phyloP scores from a whole-genome alignment of 2,329 filamentous ascomycete genomes.

The Orbilia ellipsospora region DNA sequence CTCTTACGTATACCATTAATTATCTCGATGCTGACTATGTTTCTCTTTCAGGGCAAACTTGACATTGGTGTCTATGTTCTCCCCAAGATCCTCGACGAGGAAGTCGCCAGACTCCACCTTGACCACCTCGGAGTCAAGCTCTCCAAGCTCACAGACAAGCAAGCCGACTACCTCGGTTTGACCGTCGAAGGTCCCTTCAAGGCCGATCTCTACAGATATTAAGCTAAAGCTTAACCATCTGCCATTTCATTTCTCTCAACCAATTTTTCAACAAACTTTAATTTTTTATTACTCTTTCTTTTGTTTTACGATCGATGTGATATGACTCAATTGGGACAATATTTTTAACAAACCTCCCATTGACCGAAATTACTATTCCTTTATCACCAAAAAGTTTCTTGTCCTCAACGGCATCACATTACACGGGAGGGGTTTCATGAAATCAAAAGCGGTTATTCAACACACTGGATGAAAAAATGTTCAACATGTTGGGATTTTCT shows the following conservation, averaged over 20 bases:
- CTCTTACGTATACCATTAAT: neutral
- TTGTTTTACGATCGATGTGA: constrained; percentile 55
- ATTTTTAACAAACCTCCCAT: constrained; percentile 1
- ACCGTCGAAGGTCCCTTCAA: constrained; percentile 92
- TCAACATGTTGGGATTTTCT: constrained; percentile 55
- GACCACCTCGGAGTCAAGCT: constrained; percentile 88
- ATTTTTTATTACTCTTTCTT: constrained; percentile 54
- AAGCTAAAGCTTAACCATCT: constrained; percentile 61
- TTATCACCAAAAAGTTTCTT: constrained; percentile 54
- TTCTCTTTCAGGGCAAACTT: constrained; percentile 73
- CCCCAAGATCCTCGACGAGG: constrained; percentile 99
- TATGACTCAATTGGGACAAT: constrained; percentile 29
- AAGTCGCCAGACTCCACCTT: constrained; percentile 94
- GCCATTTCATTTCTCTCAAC: neutral
- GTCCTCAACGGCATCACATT: constrained; percentile 54
- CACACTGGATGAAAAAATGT: constrained; percentile 25
- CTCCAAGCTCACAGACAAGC: constrained; percentile 81
- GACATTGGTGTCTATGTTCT: constrained; percentile 93
- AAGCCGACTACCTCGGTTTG: constrained; percentile 95
- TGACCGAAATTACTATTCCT: constrained; percentile 19
- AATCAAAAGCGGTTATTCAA: constrained; percentile 50
- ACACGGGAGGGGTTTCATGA: constrained; percentile 49
- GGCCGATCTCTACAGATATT: constrained; percentile 85
- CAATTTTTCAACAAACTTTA: constrained; percentile 22
- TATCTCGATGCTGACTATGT: neutral